Percentiles rank a stretch among this genome's conserved stretches.
Evolutionary conservation across 345 rosid genomes (phyloP).

Genomic region (Aquilaria sinensis): DNA sequence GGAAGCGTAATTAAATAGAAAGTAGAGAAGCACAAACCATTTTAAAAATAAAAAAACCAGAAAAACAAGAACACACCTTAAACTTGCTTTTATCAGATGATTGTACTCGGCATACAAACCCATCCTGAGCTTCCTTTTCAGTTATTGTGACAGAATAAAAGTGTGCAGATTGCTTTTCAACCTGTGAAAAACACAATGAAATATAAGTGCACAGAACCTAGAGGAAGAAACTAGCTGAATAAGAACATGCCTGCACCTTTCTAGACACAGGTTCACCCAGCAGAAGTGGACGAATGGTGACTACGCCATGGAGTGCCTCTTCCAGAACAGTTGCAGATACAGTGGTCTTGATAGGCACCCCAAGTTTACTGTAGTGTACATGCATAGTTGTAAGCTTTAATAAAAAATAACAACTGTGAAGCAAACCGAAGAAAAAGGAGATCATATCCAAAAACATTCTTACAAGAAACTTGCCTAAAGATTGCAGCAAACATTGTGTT

Average conservation of each 20-base stretch:
- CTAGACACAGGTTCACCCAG: slow-evolving; percentile 59
- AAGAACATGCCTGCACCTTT: slow-evolving; percentile 46
- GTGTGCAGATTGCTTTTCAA: slow-evolving; percentile 98
- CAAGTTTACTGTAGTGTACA: slow-evolving; percentile 63
- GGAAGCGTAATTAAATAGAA: no score
- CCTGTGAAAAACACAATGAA: slow-evolving; percentile 46
- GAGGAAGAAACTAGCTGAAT: slow-evolving; percentile 13
- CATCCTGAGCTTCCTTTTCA: slow-evolving; percentile 88
- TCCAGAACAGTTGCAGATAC: slow-evolving; percentile 93
- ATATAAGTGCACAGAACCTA: slow-evolving; percentile 13
- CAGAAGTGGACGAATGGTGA: slow-evolving; percentile 52
- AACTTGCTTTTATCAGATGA: slow-evolving; percentile 97
- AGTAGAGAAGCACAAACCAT: no score
- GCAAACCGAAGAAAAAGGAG: neutral
- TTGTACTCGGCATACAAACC: slow-evolving; percentile 86
- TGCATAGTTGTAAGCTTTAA: no score
- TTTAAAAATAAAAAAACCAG: neutral
- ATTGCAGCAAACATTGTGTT: slow-evolving; percentile 94
- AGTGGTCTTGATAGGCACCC: slow-evolving; percentile 97
- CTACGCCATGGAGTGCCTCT: slow-evolving; percentile 88
- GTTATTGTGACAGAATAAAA: slow-evolving; percentile 83
- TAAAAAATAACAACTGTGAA: neutral
- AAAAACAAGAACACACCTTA: slow-evolving; percentile 44
- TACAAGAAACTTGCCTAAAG: slow-evolving; percentile 49
- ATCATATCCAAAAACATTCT: no score